Conservation (phyloP, 2,329 filamentous ascomycete species). For the Cryphonectria nitschkei region DNA sequence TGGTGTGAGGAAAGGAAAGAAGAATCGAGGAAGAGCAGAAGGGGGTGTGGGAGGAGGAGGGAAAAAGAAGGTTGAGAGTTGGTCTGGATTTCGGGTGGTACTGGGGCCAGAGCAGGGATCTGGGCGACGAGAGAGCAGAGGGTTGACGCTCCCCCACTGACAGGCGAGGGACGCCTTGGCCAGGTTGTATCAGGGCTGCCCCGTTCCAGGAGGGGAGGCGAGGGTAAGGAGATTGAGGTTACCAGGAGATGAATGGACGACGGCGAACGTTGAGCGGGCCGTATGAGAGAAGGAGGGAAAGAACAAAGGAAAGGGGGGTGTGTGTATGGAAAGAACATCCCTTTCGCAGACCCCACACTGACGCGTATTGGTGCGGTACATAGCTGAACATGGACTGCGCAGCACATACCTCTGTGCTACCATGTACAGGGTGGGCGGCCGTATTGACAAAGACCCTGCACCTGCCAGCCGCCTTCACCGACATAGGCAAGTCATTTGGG, state of each 20-base stretch:
- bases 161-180: neutral
- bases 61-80: constrained; percentile 13
- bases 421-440: neutral
- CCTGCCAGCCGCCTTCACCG: neutral
- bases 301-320: neutral
- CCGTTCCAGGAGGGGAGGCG: constrained; percentile 6
- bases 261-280: neutral
- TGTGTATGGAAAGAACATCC: neutral
- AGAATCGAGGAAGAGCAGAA: neutral
- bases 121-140: neutral
- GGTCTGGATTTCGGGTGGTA: neutral
- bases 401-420: neutral
- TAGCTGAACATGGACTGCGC: neutral
- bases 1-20: constrained; percentile 1
- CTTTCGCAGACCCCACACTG: neutral
- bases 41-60: constrained; percentile 1
- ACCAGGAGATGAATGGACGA: constrained; percentile 13
- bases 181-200: constrained; percentile 5
- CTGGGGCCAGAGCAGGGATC: neutral
- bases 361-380: neutral
- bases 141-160: constrained; percentile 8
- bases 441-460: neutral
- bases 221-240: constrained; percentile 15
- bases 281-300: neutral
- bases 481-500: neutral